Evolutionary conservation across 345 rosid species (phyloP).

Genomic region (Syzygium jambos): DNA sequence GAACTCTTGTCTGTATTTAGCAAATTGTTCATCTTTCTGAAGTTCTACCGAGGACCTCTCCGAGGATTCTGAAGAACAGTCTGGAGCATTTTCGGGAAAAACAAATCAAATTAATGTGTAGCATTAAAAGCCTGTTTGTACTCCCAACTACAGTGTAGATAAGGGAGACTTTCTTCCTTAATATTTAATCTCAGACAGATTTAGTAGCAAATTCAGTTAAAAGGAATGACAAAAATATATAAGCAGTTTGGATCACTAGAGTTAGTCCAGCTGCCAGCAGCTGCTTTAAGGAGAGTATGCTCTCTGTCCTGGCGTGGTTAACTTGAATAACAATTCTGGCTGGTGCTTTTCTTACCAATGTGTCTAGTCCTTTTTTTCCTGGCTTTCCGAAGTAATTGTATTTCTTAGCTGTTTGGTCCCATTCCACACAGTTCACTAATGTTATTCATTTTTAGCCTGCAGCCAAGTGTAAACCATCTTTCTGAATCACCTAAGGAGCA

Average conservation of each 20-base stretch:
- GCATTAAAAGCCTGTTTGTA: background rate
- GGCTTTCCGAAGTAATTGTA: background rate
- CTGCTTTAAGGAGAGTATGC: background rate
- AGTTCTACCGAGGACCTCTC: background rate
- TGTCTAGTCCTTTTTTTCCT: background rate
- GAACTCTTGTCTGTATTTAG: background rate
- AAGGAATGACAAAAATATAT: background rate
- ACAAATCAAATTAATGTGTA: background rate
- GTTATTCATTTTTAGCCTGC: background rate
- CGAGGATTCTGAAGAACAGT: background rate
- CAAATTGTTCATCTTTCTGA: background rate
- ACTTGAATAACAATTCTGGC: background rate
- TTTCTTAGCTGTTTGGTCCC: background rate
- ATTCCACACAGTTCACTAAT: background rate
- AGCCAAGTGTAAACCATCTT: background rate
- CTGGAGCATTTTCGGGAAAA: background rate
- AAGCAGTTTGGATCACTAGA: background rate
- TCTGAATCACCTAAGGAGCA: background rate
- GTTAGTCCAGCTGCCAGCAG: background rate
- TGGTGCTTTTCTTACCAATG: background rate
- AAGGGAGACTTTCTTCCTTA: background rate
- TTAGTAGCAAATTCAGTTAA: background rate
- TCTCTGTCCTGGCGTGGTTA: background rate
- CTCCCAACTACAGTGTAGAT: background rate
- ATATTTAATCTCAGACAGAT: background rate